Conservation (phyloP, 805 yeast species). For the Candida coleopterorum region DNA sequence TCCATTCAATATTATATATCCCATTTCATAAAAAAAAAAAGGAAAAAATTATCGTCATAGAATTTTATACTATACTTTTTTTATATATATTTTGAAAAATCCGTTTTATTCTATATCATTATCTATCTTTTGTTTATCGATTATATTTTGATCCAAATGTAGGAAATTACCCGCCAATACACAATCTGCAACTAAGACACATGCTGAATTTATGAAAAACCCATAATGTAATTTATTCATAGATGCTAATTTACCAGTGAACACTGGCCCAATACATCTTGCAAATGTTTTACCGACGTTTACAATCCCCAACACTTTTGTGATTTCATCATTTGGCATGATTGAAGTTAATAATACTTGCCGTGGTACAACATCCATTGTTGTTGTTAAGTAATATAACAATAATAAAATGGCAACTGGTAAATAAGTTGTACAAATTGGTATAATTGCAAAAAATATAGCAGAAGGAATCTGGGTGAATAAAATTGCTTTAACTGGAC, state of each 20-base stretch:
- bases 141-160: conserved; percentile 33
- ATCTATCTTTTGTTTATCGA: conserved; percentile 12
- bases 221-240: conserved; percentile 42
- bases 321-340: conserved; percentile 57
- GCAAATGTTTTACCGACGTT: conserved; percentile 85
- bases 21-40: too few relatives aligned
- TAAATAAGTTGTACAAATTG: conserved; percentile 17
- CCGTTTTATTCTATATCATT: not conserved
- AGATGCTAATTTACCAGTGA: conserved; percentile 72
- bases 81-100: too few relatives aligned
- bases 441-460: conserved; percentile 45
- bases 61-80: too few relatives aligned
- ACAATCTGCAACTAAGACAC: conserved; percentile 46
- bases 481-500: conserved; percentile 76
- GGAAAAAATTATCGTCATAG: too few relatives aligned
- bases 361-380: conserved; percentile 92
- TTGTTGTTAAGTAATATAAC: conserved; percentile 56
- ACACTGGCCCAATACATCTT: conserved; percentile 72
- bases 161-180: conserved; percentile 40
- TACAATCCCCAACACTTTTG: conserved; percentile 79
- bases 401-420: conserved; percentile 49
- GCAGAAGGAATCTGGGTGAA: conserved; percentile 78
- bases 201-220: conserved; percentile 48
- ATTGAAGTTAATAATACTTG: conserved; percentile 72
- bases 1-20: not conserved